These are phyloP conservation scores for Saturnispora ahearnii DNA, from an alignment of 805 yeast genomes.

Conservation along the genomic window DNA sequence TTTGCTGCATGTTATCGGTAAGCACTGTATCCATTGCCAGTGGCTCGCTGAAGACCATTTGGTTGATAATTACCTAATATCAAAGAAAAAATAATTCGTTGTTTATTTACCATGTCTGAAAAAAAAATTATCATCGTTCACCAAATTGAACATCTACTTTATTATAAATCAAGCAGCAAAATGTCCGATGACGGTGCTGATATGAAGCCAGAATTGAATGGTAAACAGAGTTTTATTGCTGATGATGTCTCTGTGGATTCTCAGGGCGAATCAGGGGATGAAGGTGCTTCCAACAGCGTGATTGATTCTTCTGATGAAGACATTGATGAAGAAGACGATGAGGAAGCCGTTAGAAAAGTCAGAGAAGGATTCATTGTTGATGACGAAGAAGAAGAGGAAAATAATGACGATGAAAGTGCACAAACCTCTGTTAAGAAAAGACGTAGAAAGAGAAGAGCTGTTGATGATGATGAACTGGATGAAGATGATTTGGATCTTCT, in stretches of 20 bases:
- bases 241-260: slow-evolving; percentile 1
- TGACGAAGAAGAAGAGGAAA: slow-evolving; percentile 57
- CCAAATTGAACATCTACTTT: neutral
- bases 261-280: slow-evolving; percentile 1
- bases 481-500: slow-evolving; percentile 92
- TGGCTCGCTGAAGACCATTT: neutral
- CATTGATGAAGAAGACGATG: slow-evolving; percentile 79
- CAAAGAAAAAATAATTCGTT: neutral
- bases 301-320: slow-evolving; percentile 85
- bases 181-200: slow-evolving; percentile 7
- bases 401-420: slow-evolving; percentile 23
- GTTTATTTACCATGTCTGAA: neutral
- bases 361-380: slow-evolving; percentile 93
- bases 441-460: slow-evolving; percentile 34
- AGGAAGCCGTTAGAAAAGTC: slow-evolving; percentile 74
- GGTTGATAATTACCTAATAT: no score
- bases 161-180: neutral
- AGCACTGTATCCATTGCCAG: neutral
- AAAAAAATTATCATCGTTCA: neutral
- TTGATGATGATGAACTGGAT: slow-evolving; percentile 61
- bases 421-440: slow-evolving; percentile 27
- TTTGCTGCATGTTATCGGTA: neutral
- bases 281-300: slow-evolving; percentile 1
- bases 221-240: neutral
- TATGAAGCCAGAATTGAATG: neutral